phyloP scores from a whole-genome alignment of 495 filamentous ascomycete genomes.

The Apiosordaria backusii region DNA sequence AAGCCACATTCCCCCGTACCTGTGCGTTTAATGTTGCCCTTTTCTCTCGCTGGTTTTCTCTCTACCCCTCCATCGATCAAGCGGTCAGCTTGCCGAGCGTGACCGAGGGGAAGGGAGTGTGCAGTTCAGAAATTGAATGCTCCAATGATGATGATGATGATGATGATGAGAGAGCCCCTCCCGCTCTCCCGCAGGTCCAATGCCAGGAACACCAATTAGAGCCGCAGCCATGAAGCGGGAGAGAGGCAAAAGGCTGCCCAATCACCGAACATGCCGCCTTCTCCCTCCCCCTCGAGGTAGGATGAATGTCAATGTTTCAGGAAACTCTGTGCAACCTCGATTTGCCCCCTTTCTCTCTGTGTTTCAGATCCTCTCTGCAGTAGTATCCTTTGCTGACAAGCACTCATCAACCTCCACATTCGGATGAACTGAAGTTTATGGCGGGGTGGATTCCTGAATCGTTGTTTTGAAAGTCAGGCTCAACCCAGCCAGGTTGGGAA shows the following conservation, averaged over 20 bases:
- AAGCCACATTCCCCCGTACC: background rate
- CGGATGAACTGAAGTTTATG: background rate
- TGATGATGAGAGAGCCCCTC: too few relatives aligned
- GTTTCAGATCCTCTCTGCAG: background rate
- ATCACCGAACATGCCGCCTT: background rate
- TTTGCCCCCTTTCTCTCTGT: background rate
- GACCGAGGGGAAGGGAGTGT: too few relatives aligned
- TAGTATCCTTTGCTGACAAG: background rate
- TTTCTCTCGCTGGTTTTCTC: background rate
- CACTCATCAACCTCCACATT: background rate
- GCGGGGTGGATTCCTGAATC: too few relatives aligned
- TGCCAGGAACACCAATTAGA: constrained; percentile 21
- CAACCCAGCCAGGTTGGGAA: too few relatives aligned
- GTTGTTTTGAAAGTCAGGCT: background rate
- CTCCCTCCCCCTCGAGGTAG: too few relatives aligned
- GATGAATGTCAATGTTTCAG: background rate
- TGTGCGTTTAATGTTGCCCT: background rate
- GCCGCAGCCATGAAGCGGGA: constrained; percentile 8
- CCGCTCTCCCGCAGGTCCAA: background rate
- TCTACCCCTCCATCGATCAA: background rate
- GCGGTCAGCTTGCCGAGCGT: background rate
- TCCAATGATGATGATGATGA: too few relatives aligned
- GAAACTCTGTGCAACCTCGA: background rate
- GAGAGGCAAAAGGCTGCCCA: background rate
- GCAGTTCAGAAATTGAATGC: too few relatives aligned